A percentile compares a stretch with the other conserved stretches of the same genome.
Conservation (phyloP, 2,329 filamentous ascomycete species). For the Phialemoniopsis sp. region DNA sequence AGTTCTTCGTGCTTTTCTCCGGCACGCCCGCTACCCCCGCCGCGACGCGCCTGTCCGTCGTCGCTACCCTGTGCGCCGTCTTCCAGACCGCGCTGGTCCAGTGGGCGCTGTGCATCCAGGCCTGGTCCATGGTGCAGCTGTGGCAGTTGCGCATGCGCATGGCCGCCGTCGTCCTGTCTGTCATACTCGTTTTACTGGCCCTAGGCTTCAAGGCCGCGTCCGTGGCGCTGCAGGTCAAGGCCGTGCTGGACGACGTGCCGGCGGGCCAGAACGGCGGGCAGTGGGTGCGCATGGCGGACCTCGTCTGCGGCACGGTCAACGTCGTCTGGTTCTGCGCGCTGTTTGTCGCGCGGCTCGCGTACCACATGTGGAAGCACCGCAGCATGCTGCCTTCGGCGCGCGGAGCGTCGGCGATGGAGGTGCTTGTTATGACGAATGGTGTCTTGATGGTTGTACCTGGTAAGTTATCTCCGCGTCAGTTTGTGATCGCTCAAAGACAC, state of each 20-base stretch:
- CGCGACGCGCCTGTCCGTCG: constrained; percentile 30
- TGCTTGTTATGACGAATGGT: constrained; percentile 51
- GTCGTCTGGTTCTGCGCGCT: constrained; percentile 49
- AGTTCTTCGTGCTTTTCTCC: constrained; percentile 57
- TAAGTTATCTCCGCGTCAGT: too few species aligned
- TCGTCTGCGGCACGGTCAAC: constrained; percentile 20
- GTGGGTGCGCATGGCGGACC: constrained; percentile 33
- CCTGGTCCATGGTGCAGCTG: constrained; percentile 46
- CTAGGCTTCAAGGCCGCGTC: constrained; percentile 25
- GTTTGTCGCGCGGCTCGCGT: constrained; percentile 47
- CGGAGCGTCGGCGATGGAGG: constrained; percentile 46
- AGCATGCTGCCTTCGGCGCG: constrained; percentile 38
- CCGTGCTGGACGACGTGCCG: constrained; percentile 14
- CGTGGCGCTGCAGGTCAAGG: constrained; percentile 28
- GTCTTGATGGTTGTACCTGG: constrained; percentile 53
- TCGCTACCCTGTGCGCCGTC: constrained; percentile 34
- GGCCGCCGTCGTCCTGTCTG: constrained; percentile 20
- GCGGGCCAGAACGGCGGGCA: constrained; percentile 8
- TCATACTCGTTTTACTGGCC: constrained; percentile 20
- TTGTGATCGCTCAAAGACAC: too few species aligned
- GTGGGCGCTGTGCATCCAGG: constrained; percentile 45
- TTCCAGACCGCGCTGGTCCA: constrained; percentile 41
- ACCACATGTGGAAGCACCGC: constrained; percentile 42
- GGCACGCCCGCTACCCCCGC: constrained; percentile 33
- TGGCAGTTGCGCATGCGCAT: constrained; percentile 35